Conservation (phyloP, 768 basidiomycete species). For the Mycena chlorophos region DNA sequence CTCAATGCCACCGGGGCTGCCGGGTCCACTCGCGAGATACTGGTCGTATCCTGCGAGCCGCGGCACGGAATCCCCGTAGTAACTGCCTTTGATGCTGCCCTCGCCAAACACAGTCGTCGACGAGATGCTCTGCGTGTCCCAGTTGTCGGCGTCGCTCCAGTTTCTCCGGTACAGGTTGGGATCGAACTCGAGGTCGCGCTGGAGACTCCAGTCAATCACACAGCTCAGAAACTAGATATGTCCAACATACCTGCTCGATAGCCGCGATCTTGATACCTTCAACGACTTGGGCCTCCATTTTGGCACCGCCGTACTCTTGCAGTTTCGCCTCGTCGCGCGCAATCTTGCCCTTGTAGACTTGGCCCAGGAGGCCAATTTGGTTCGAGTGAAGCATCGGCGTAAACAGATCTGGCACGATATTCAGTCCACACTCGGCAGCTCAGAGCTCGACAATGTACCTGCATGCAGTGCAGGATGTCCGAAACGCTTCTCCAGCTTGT, state of each 20-base stretch:
- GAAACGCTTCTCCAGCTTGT: slow-evolving; percentile 86
- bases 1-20: slow-evolving; percentile 44
- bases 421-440: too few relatives aligned
- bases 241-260: slow-evolving; percentile 64
- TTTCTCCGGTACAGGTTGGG: slow-evolving; percentile 77
- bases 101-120: slow-evolving; percentile 55
- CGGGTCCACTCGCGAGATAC: slow-evolving; percentile 56
- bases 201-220: slow-evolving; percentile 1
- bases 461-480: slow-evolving; percentile 89
- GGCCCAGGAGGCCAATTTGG: slow-evolving; percentile 75
- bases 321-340: slow-evolving; percentile 62
- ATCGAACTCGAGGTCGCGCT: slow-evolving; percentile 80
- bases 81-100: slow-evolving; percentile 42
- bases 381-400: slow-evolving; percentile 86
- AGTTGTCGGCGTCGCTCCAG: slow-evolving; percentile 72
- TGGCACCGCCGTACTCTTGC: slow-evolving; percentile 77
- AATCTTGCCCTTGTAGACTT: slow-evolving; percentile 78
- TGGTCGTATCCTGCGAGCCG: slow-evolving; percentile 51
- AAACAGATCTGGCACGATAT: too few relatives aligned
- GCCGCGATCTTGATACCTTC: slow-evolving; percentile 83
- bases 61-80: slow-evolving; percentile 34
- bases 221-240: neutral
- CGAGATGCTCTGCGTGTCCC: slow-evolving; percentile 79
- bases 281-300: slow-evolving; percentile 70
- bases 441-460: too few relatives aligned